Evolutionary conservation across 106 monocot genomes (phyloP).

Genomic region (Allium fistulosum): DNA sequence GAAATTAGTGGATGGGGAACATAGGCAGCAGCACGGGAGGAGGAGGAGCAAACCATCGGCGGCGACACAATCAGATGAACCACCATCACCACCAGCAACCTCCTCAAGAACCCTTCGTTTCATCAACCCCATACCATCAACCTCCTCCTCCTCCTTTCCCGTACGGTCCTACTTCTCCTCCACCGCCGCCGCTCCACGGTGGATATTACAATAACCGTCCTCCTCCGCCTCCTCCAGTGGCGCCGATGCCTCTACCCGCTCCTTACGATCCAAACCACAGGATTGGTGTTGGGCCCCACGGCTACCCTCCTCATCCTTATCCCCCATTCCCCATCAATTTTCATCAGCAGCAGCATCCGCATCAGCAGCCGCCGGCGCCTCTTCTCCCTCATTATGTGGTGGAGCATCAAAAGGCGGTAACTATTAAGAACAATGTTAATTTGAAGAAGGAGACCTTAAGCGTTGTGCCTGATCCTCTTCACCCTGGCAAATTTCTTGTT

Average conservation of each 20-base stretch:
- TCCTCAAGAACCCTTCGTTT: background rate
- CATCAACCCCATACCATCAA: too few relatives aligned
- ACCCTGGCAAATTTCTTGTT: slow-evolving; percentile 59
- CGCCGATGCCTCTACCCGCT: slow-evolving; percentile 14
- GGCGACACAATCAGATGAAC: slow-evolving; percentile 9
- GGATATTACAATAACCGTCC: background rate
- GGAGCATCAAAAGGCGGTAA: slow-evolving; percentile 89
- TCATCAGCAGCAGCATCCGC: slow-evolving; percentile 9
- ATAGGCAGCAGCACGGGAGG: slow-evolving; percentile 6
- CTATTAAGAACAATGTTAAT: slow-evolving; percentile 85
- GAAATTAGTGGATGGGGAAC: slow-evolving; percentile 12
- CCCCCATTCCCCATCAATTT: slow-evolving; percentile 24
- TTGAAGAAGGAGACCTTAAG: slow-evolving; percentile 89
- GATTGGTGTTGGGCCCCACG: background rate
- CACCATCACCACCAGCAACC: slow-evolving; percentile 1
- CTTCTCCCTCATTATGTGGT: slow-evolving; percentile 33
- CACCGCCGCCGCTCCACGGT: too few relatives aligned
- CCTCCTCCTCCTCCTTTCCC: too few relatives aligned
- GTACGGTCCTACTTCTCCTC: too few relatives aligned
- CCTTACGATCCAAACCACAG: slow-evolving; percentile 27
- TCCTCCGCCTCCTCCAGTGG: background rate
- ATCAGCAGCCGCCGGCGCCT: slow-evolving; percentile 6
- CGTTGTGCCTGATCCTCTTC: slow-evolving; percentile 69
- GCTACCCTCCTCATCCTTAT: slow-evolving; percentile 42
- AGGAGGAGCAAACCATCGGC: background rate